These are phyloP conservation scores for Trichoderma sp. DNA, from an alignment of 2,329 filamentous ascomycete species.

Conservation along the genomic window DNA sequence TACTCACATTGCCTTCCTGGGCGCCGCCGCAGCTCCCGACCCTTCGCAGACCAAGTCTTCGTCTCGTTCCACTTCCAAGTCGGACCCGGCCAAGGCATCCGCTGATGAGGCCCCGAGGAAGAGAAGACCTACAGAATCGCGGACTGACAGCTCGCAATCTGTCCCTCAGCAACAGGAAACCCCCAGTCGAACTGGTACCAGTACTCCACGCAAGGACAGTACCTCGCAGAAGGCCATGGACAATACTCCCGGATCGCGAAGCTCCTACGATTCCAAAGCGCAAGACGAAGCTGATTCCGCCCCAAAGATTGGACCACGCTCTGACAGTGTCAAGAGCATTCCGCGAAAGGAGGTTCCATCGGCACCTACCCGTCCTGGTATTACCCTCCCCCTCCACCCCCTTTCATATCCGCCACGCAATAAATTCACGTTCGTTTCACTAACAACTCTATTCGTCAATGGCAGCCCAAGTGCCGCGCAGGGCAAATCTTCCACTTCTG, in stretches of 20 bases:
- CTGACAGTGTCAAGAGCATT: slow-evolving; percentile 52
- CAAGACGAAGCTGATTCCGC: slow-evolving; percentile 54
- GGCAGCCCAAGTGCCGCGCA: slow-evolving; percentile 29
- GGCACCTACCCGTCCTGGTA: slow-evolving; percentile 46
- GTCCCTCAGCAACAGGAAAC: slow-evolving; percentile 42
- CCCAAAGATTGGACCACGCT: slow-evolving; percentile 39
- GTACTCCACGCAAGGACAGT: slow-evolving; percentile 30
- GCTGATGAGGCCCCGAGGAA: slow-evolving; percentile 72
- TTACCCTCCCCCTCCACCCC: slow-evolving; percentile 16
- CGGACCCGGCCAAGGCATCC: slow-evolving; percentile 29
- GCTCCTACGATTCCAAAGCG: slow-evolving; percentile 60
- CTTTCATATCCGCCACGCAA: background rate
- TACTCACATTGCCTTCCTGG: slow-evolving; percentile 90
- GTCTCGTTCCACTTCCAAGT: slow-evolving; percentile 51
- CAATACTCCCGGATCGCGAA: slow-evolving; percentile 44
- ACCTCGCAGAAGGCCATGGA: slow-evolving; percentile 38
- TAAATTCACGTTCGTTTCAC: background rate
- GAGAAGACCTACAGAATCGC: slow-evolving; percentile 48
- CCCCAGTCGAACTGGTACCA: slow-evolving; percentile 40
- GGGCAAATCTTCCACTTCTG: slow-evolving; percentile 28
- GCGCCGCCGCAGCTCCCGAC: slow-evolving; percentile 59
- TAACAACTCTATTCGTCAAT: slow-evolving; percentile 25
- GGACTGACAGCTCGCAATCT: slow-evolving; percentile 47
- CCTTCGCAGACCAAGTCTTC: slow-evolving; percentile 54
- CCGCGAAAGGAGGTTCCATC: slow-evolving; percentile 65